phyloP scores from a whole-genome alignment of 2,329 filamentous ascomycete genomes.

The Ophiostoma perfectum region DNA sequence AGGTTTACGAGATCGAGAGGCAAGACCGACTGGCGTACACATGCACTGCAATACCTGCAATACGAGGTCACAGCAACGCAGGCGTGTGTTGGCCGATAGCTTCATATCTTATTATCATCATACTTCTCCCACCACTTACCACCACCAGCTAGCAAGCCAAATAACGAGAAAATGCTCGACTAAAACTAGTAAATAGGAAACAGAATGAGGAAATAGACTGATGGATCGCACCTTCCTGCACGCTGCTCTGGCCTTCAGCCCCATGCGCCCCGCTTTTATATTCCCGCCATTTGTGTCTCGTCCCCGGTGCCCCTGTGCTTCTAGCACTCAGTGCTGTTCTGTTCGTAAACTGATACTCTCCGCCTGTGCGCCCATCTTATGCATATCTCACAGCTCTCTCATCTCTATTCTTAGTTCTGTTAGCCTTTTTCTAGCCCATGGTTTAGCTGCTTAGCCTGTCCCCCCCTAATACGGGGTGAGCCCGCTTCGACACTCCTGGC shows the following conservation, averaged over 20 bases:
- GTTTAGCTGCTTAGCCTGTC: neutral
- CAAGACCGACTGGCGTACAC: neutral
- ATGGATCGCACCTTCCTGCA: neutral
- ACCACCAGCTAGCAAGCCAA: neutral
- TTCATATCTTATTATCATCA: too few species aligned
- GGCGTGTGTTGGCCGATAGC: too few species aligned
- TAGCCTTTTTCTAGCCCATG: neutral
- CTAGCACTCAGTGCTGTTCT: too few species aligned
- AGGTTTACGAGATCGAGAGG: neutral
- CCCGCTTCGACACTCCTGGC: neutral
- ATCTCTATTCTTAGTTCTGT: neutral
- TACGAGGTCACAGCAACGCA: neutral
- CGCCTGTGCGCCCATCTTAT: neutral
- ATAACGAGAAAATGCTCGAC: neutral
- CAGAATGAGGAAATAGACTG: neutral
- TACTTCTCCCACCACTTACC: too few species aligned
- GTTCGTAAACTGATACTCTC: too few species aligned
- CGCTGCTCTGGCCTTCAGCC: neutral
- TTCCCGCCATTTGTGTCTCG: neutral
- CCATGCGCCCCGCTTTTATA: neutral
- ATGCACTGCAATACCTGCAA: neutral
- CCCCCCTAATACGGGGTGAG: neutral
- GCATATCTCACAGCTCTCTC: conserved; percentile 1
- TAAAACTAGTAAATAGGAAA: neutral
- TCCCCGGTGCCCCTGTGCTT: neutral